A percentile compares a stretch with the other conserved stretches of the same genome.
Conservation (phyloP, 805 yeast genomes). For the Alloascoidea hylecoeti region DNA sequence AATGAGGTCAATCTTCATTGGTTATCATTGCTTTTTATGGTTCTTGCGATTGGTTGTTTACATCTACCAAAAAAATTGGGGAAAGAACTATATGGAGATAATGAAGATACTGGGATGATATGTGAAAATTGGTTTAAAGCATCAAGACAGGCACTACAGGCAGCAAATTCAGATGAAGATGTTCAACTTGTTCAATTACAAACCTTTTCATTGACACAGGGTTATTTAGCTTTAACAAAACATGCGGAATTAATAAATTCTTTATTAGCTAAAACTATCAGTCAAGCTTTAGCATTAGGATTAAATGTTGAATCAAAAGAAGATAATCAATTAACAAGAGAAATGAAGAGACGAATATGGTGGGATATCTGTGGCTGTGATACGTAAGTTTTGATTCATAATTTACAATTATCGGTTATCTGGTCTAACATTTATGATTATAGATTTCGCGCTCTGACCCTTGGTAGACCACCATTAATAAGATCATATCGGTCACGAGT, state of each 20-base stretch:
- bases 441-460: constrained; percentile 6
- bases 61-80: constrained; percentile 16
- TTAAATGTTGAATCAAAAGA: constrained; percentile 13
- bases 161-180: constrained; percentile 8
- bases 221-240: constrained; percentile 16
- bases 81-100: constrained; percentile 6
- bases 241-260: constrained; percentile 14
- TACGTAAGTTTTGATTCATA: constrained; percentile 4
- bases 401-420: neutral
- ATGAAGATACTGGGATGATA: constrained; percentile 11
- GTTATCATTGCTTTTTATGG: constrained; percentile 12
- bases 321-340: constrained; percentile 14
- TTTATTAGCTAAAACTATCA: constrained; percentile 10
- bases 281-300: constrained; percentile 13
- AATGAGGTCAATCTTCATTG: constrained; percentile 11
- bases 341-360: constrained; percentile 17
- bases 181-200: constrained; percentile 11
- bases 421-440: too few relatives aligned
- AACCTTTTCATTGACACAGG: constrained; percentile 14
- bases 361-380: constrained; percentile 13
- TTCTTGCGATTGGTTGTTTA: constrained; percentile 13
- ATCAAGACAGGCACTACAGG: constrained; percentile 11
- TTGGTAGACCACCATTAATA: constrained; percentile 9
- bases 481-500: constrained; percentile 12
- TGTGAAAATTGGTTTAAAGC: constrained; percentile 16